Evolutionary conservation across 2,329 filamentous ascomycete species (phyloP).

Genomic region (Keithomyces neogunnii): DNA sequence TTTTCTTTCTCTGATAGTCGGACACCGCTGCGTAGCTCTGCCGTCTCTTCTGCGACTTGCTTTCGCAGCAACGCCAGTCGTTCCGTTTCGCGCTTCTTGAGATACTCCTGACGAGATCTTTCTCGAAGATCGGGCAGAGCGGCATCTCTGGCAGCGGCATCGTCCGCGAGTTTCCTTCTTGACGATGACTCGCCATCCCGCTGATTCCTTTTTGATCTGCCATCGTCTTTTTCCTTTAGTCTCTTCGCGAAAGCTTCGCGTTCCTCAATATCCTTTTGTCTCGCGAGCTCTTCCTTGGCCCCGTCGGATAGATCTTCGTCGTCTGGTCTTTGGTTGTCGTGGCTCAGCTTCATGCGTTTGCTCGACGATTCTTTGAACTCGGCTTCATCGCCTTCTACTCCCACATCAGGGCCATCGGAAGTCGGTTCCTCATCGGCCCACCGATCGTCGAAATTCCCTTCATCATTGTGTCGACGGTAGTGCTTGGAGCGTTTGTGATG

Average conservation of each 20-base stretch:
- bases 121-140: constrained; percentile 76
- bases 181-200: constrained; percentile 49
- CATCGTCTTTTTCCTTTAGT: constrained; percentile 62
- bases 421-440: constrained; percentile 71
- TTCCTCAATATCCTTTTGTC: constrained; percentile 62
- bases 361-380: constrained; percentile 62
- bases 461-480: constrained; percentile 32
- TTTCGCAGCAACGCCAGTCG: constrained; percentile 77
- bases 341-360: constrained; percentile 59
- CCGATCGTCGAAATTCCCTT: constrained; percentile 59
- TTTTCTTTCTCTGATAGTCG: constrained; percentile 70
- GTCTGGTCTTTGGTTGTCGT: constrained; percentile 41
- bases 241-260: constrained; percentile 73
- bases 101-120: constrained; percentile 81
- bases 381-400: constrained; percentile 36
- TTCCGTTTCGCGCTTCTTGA: constrained; percentile 86
- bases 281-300: constrained; percentile 46
- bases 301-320: constrained; percentile 45
- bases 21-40: constrained; percentile 69
- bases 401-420: constrained; percentile 27
- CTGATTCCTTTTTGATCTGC: constrained; percentile 59
- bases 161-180: constrained; percentile 39
- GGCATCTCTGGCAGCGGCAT: constrained; percentile 56
- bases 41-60: constrained; percentile 82
- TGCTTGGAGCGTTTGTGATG: constrained; percentile 28